Conservation (phyloP, 1,139 yeast species). For the Pichia cactophila region DNA sequence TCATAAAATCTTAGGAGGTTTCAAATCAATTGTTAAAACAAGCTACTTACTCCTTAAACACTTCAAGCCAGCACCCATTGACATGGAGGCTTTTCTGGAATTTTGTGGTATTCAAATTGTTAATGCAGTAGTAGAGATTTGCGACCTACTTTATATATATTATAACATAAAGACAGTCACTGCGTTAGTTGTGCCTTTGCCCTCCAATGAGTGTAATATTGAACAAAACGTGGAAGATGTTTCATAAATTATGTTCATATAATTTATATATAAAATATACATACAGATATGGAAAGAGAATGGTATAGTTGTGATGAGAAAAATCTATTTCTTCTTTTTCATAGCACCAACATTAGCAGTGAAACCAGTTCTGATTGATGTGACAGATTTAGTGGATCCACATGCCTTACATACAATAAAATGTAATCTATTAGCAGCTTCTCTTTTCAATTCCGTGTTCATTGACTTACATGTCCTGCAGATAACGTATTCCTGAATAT, state of each 20-base stretch:
- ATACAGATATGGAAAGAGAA: neutral
- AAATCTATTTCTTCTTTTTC: slow-evolving; percentile 52
- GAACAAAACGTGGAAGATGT: neutral
- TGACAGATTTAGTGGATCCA: slow-evolving; percentile 95
- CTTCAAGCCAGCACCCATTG: slow-evolving; percentile 2
- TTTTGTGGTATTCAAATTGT: slow-evolving; percentile 6
- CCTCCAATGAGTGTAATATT: too few species aligned
- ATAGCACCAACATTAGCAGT: slow-evolving; percentile 76
- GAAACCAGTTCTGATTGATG: slow-evolving; percentile 98
- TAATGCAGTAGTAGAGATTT: neutral
- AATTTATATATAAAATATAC: slow-evolving; percentile 1
- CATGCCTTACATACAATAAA: slow-evolving; percentile 97
- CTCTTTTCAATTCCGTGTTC: slow-evolving; percentile 93
- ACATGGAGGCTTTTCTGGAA: slow-evolving; percentile 6
- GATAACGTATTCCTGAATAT: slow-evolving; percentile 93
- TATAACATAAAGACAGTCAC: neutral
- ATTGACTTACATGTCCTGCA: slow-evolving; percentile 98
- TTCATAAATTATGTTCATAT: neutral
- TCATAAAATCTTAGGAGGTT: slow-evolving; percentile 1
- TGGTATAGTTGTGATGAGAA: neutral
- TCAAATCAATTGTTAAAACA: slow-evolving; percentile 3
- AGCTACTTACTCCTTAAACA: slow-evolving; percentile 1
- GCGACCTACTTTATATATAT: slow-evolving; percentile 1
- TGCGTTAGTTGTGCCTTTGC: neutral
- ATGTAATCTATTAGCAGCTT: slow-evolving; percentile 90